Percentiles rank a stretch among this genome's conserved stretches.
phyloP scores from a whole-genome alignment of 345 rosid genomes.

The Zanthoxylum bungeanum region DNA sequence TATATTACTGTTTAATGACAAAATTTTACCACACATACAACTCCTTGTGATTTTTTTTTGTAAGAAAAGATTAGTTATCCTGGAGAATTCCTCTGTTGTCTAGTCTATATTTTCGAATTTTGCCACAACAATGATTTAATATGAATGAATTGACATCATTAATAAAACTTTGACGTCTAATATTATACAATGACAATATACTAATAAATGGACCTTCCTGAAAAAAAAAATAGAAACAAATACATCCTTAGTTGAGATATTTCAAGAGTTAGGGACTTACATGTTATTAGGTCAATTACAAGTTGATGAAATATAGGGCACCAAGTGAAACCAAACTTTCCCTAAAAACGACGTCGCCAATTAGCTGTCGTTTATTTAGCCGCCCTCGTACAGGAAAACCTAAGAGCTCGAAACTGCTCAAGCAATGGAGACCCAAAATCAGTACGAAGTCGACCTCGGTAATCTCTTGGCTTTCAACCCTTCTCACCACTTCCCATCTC shows the following conservation, averaged over 20 bases:
- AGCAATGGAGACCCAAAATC: constrained; percentile 26
- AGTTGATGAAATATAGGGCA: neutral
- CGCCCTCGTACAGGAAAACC: neutral
- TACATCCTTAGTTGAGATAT: neutral
- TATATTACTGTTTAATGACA: too few relatives aligned
- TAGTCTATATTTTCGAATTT: too few relatives aligned
- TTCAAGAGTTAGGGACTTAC: neutral
- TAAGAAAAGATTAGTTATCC: too few relatives aligned
- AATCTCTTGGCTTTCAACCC: constrained; percentile 67
- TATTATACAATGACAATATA: too few relatives aligned
- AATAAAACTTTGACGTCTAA: too few relatives aligned
- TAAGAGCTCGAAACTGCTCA: neutral
- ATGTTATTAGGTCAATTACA: neutral
- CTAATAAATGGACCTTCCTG: too few relatives aligned
- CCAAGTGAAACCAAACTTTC: neutral
- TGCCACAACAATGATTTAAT: too few relatives aligned
- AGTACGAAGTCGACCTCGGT: constrained; percentile 59
- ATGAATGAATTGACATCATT: too few relatives aligned
- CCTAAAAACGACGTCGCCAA: neutral
- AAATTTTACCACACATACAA: too few relatives aligned
- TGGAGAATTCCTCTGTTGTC: too few relatives aligned
- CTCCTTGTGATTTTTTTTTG: too few relatives aligned
- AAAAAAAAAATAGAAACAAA: too few relatives aligned
- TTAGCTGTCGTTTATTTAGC: neutral
- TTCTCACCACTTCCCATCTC: constrained; percentile 41